Evolutionary conservation across 2,329 filamentous ascomycete genomes (phyloP).

Genomic region (Colletotrichum liaoningense): DNA sequence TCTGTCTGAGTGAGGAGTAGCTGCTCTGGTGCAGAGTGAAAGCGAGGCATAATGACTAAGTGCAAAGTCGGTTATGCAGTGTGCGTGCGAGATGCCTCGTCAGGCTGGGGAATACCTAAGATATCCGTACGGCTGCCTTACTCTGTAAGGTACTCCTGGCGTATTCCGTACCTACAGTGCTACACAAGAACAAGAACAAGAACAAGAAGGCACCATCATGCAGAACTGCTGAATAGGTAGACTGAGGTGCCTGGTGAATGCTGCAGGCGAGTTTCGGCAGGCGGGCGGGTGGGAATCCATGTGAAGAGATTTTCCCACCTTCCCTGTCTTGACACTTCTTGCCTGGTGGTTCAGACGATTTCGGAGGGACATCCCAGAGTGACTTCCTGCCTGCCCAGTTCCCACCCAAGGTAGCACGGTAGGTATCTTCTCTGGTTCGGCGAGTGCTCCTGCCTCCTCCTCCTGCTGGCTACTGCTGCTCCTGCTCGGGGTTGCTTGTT

Average conservation of each 20-base stretch:
- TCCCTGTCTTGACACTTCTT: constrained; percentile 17
- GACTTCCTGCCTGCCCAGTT: too few relatives aligned
- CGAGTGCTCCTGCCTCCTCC: background rate
- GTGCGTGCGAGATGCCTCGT: background rate
- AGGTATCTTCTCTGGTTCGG: background rate
- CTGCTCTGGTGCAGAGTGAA: too few relatives aligned
- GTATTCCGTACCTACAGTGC: too few relatives aligned
- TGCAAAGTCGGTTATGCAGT: background rate
- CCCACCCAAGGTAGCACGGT: too few relatives aligned
- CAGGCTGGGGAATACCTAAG: background rate
- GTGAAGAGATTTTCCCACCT: constrained; percentile 33
- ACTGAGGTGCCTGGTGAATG: too few relatives aligned
- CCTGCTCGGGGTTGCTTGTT: background rate
- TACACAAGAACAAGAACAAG: too few relatives aligned
- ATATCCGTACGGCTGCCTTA: too few relatives aligned
- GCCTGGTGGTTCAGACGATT: background rate
- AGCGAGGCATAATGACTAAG: background rate
- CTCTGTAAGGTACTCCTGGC: too few relatives aligned
- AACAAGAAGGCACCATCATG: too few relatives aligned
- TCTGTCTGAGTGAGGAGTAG: background rate
- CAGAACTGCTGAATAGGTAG: too few relatives aligned
- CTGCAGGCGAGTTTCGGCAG: background rate
- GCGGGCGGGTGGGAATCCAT: constrained; percentile 22
- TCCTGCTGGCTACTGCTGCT: background rate
- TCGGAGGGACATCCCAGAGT: background rate